These are phyloP conservation scores for Debaryomyces prosopidis DNA, from an alignment of 805 yeast genomes.

Conservation along the genomic window DNA sequence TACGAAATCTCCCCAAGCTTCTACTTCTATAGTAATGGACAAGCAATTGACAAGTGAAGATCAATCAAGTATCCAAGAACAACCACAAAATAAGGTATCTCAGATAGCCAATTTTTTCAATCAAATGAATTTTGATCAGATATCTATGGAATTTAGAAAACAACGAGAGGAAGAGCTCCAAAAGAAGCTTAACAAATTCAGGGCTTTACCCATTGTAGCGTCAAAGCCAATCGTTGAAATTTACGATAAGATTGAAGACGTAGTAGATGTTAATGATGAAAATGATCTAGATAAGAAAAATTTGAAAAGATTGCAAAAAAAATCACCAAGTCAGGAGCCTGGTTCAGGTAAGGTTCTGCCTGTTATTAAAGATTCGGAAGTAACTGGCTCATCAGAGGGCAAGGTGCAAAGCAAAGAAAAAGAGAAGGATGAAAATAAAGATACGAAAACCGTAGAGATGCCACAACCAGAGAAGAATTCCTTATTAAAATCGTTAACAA, in stretches of 20 bases:
- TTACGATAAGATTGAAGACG: conserved; percentile 84
- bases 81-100: conserved; percentile 44
- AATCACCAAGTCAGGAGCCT: conserved; percentile 1
- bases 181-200: conserved; percentile 59
- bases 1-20: conserved; percentile 15
- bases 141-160: conserved; percentile 81
- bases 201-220: conserved; percentile 68
- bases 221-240: conserved; percentile 90
- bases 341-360: neutral
- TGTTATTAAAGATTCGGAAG: neutral
- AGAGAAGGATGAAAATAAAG: conserved; percentile 3
- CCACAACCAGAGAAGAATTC: conserved; percentile 68
- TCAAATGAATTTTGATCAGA: conserved; percentile 73
- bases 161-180: conserved; percentile 79
- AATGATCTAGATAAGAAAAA: conserved; percentile 6
- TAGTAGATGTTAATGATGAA: conserved; percentile 56
- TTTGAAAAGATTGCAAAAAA: conserved; percentile 2
- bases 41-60: neutral
- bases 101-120: conserved; percentile 69
- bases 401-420: neutral
- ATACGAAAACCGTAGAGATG: conserved; percentile 22
- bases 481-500: conserved; percentile 76
- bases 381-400: neutral
- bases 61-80: neutral
- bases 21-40: neutral